Evolutionary conservation across 2,329 filamentous ascomycete genomes (phyloP).

Genomic region (Beauveria bassiana): DNA sequence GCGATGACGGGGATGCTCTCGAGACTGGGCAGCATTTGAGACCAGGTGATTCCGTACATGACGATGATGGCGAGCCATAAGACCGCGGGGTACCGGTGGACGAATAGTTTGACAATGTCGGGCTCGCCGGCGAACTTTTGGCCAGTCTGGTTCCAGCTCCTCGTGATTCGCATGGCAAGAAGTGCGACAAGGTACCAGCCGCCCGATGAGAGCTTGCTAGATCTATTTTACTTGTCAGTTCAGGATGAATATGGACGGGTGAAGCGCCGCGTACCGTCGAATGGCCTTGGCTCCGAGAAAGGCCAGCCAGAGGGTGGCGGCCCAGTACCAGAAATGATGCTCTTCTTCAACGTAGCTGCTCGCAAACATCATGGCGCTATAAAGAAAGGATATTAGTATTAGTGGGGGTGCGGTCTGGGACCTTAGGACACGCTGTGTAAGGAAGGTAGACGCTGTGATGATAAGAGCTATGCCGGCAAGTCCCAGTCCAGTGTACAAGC

Average conservation of each 20-base stretch:
- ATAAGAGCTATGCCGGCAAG: conserved; percentile 34
- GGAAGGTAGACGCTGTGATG: conserved; percentile 11
- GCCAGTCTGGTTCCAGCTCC: conserved; percentile 93
- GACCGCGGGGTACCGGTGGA: conserved; percentile 53
- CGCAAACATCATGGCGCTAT: conserved; percentile 91
- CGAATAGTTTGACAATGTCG: conserved; percentile 70
- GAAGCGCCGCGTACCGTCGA: conserved; percentile 25
- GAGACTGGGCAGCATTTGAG: conserved; percentile 36
- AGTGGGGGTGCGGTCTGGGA: conserved; percentile 28
- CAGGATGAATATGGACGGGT: neutral
- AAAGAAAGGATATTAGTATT: conserved; percentile 47
- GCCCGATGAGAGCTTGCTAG: conserved; percentile 20
- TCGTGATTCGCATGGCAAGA: conserved; percentile 54
- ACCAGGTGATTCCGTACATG: conserved; percentile 57
- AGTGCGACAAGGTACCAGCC: conserved; percentile 41
- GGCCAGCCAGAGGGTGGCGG: conserved; percentile 61
- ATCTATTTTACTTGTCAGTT: conserved; percentile 17
- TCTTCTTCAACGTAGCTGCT: conserved; percentile 98
- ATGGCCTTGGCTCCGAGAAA: conserved; percentile 43
- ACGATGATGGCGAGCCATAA: conserved; percentile 68
- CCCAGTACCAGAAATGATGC: conserved; percentile 98
- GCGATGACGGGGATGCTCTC: conserved; percentile 33
- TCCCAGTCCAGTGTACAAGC: conserved; percentile 43
- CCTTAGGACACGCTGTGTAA: neutral
- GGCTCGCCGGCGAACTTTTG: conserved; percentile 91